Conservation (phyloP, 176 grass and related monocot species). For the Pontederia crassipes region DNA sequence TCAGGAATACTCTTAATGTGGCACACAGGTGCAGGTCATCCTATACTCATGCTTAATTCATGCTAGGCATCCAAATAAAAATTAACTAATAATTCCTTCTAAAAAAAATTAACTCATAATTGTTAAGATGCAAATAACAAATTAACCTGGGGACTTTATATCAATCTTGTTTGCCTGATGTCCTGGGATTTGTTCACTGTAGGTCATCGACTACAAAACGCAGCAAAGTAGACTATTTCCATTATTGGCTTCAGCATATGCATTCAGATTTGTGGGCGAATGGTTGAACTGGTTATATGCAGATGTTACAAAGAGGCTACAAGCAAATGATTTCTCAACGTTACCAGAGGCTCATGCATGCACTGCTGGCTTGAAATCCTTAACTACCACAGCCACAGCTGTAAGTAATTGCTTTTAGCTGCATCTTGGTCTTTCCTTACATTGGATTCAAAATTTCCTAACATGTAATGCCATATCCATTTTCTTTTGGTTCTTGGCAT, state of each 20-base stretch:
- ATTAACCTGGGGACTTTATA: no score
- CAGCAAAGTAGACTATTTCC: constrained; percentile 98
- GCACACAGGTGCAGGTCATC: no score
- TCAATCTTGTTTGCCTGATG: no score
- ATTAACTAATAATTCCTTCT: no score
- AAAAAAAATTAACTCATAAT: no score
- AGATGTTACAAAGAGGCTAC: constrained; percentile 72
- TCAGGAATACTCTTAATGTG: no score
- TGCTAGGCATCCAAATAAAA: no score
- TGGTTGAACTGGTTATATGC: constrained; percentile 94
- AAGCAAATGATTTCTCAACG: constrained; percentile 90
- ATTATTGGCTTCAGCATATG: constrained; percentile 89
- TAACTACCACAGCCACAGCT: constrained; percentile 86
- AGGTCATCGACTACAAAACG: constrained; percentile 98
- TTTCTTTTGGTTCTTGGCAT: no score
- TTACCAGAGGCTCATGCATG: constrained; percentile 89
- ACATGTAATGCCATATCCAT: no score
- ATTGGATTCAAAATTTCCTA: not conserved
- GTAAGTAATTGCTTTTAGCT: constrained; percentile 32
- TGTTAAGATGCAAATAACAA: no score
- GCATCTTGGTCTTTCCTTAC: not conserved
- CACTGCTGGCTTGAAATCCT: constrained; percentile 88
- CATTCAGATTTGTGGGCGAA: constrained; percentile 91
- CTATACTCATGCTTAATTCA: no score
- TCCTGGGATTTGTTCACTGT: constrained; percentile 7